Base-by-base conservation (phyloP, 345 rosid genomes). In the Murraya paniculata region DNA sequence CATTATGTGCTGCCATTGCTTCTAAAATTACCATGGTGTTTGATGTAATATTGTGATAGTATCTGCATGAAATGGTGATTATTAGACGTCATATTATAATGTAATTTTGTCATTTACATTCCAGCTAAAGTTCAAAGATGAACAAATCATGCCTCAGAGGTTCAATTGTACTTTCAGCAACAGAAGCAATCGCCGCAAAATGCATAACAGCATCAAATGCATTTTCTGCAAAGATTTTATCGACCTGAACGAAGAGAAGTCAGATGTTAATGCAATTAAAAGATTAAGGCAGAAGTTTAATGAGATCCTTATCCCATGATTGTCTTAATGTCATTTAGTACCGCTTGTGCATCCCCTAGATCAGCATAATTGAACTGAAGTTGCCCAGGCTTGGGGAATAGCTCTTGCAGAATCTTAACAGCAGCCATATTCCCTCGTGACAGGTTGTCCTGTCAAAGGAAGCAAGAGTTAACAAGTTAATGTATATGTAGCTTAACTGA, bases 141-240 rank as follows among this genome's bases (percentile, higher is more conserved):
- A 77, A 16, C 27, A 77, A 57, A 57, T 78, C 85, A 84, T 76
- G 87, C 92, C 86, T 86, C 7, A 90, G 89, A 73, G 92, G 91
- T 11, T 89, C 81, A 71, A 86, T 80, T 50, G 92, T 90, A 81
- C 94, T 90, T 81, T 90, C 94, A 31, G 92, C 92, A 81, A 90
- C 94, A 78, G 87, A 90, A 72, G 94, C 94, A 82, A 90, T 92
- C 70, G 94, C 92, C 0, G 94, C 94, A 78, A 90, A 96, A 90
- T 96, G 99, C 85, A 96, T 96, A 77, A 94, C 98, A 10, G 98
- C 99, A 84, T 94, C 98, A 83, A 96, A 94, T 55, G 97, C 98
- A 77, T 96, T 96, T 83, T 92, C 94, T 21, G 91, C 86, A 86
- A 94, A 94, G 81, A 96, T 83, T 81, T 89, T 89, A 56, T 88